These are phyloP conservation scores for Fragaria ananassa DNA, from an alignment of 306 rosid species.

Conservation along the genomic window DNA sequence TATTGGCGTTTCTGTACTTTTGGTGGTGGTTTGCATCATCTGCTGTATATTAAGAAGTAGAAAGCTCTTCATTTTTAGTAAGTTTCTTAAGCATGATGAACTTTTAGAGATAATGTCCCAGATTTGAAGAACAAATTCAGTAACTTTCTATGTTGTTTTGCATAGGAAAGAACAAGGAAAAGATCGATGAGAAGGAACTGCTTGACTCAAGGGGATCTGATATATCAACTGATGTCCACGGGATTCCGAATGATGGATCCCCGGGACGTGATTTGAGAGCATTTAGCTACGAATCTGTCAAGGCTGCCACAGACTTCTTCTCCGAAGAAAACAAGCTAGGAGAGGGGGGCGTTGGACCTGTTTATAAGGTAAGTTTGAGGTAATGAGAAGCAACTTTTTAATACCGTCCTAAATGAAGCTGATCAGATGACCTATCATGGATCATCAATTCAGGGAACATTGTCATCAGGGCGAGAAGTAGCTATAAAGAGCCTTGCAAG, in stretches of 20 bases:
- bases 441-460: conserved; percentile 1
- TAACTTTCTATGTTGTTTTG: not conserved
- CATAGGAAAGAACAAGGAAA: not conserved
- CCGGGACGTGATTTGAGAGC: conserved; percentile 6
- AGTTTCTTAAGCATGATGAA: not conserved
- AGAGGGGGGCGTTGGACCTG: conserved; percentile 15
- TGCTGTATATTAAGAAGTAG: not conserved
- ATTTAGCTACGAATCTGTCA: conserved; percentile 15
- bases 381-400: not conserved
- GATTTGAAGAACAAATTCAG: not conserved
- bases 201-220: conserved; percentile 4
- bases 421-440: not conserved
- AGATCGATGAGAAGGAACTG: not conserved
- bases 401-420: not conserved
- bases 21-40: not conserved
- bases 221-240: not conserved
- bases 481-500: conserved; percentile 8
- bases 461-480: not conserved
- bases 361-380: conserved; percentile 6
- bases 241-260: not conserved
- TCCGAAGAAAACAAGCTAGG: conserved; percentile 3
- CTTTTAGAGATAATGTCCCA: not conserved
- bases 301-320: conserved; percentile 5
- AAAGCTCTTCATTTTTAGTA: not conserved
- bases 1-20: not conserved